A percentile compares a stretch with the other conserved stretches of the same genome.
phyloP scores from a whole-genome alignment of 2,329 filamentous ascomycete genomes.

The Thielaviopsis populi region DNA sequence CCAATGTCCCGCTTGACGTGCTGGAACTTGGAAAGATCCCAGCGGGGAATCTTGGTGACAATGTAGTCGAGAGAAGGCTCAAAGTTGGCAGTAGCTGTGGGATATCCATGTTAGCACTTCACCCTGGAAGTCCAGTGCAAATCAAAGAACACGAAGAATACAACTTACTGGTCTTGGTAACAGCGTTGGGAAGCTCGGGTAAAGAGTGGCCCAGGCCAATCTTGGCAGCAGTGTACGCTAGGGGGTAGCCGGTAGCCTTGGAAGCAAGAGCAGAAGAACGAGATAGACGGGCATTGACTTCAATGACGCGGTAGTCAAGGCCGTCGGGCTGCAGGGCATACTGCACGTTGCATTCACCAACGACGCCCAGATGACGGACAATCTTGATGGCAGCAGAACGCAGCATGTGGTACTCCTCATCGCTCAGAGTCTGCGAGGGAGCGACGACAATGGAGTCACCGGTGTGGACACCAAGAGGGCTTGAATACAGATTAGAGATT shows the following conservation, averaged over 20 bases:
- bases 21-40: conserved; percentile 98
- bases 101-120: background rate
- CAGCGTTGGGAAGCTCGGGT: conserved; percentile 90
- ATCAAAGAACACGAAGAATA: background rate
- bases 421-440: conserved; percentile 88
- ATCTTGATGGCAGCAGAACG: conserved; percentile 96
- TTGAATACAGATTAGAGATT: conserved; percentile 78
- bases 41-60: conserved; percentile 95
- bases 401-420: conserved; percentile 99
- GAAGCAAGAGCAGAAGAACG: conserved; percentile 93
- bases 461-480: conserved; percentile 92
- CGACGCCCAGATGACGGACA: conserved; percentile 87
- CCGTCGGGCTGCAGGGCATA: conserved; percentile 94
- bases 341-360: conserved; percentile 97
- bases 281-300: conserved; percentile 96
- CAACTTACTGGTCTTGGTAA: conserved; percentile 66
- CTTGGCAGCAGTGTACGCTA: conserved; percentile 95
- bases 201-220: conserved; percentile 92
- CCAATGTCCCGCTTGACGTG: conserved; percentile 96
- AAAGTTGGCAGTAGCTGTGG: conserved; percentile 72
- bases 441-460: conserved; percentile 98
- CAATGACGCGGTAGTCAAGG: conserved; percentile 94
- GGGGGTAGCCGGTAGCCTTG: conserved; percentile 93
- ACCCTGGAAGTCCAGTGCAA: background rate
- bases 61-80: conserved; percentile 96